Evolutionary conservation across 768 basidiomycete species (phyloP), one percentile per base, ranked within the genome.

Genomic region (Chlorophyllum brunneum): DNA sequence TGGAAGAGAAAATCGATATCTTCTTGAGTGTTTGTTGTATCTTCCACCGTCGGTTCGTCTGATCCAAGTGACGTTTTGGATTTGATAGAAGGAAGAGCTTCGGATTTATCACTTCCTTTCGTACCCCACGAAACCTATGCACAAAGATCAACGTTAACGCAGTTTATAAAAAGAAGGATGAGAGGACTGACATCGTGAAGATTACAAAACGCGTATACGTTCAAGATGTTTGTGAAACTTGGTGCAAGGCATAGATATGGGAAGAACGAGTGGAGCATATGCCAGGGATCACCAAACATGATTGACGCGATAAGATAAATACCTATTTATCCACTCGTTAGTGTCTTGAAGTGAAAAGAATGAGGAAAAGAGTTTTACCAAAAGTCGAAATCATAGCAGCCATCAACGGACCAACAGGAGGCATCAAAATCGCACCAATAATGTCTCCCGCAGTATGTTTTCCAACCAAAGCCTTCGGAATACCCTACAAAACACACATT

Each of bases 101-200:
- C 95, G 2, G 86, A 93, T 67, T 95, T 95, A 71, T 98, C 95
- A 50, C 85, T 88, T 42, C 92, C 93, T 71, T 95, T 94, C 8
- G 93, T 95, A 70, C 93, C 93, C 93, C 94, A 95, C 10, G 87
- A 90, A n/a, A n/a, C n/a, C n/a, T n/a, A n/a, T n/a, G n/a, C n/a
- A n/a, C n/a, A n/a, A n/a, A n/a, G n/a, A n/a, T n/a, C n/a, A n/a
- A n/a, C n/a, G n/a, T n/a, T n/a, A n/a, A n/a, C n/a, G n/a, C n/a
- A n/a, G n/a, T n/a, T n/a, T n/a, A n/a, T n/a, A n/a, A n/a, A n/a
- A n/a, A n/a, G 94, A 97, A 5, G 95, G 95, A 70, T 98, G 94
- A 56, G 90, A 83, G 16, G 15, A 56, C 26, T 47, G 16, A 89
- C 89, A 67, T 94, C 93, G 65, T 92, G 92, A 68, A 97, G 72